Base-by-base conservation (phyloP, 768 basidiomycete species). In the Phylloporus sp. region DNA sequence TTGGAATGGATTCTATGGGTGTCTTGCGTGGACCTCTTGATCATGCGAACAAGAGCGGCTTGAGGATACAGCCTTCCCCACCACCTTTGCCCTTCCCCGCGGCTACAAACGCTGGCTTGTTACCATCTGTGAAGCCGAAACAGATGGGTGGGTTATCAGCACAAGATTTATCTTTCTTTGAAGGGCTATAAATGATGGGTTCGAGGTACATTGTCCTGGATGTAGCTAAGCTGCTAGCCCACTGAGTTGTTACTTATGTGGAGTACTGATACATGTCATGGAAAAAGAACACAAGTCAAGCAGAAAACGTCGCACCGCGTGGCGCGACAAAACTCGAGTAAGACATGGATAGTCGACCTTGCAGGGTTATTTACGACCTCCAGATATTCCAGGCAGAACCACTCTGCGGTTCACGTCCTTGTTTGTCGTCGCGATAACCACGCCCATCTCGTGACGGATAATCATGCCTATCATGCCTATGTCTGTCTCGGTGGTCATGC, bases 101-200 rank as follows among this genome's bases (percentile, higher is more conserved):
- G 29, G 49, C 38, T 15, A 41, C 62, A 6, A 51, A 59, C 29
- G 2, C 40, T 4, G 38, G 40, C n/a, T 20, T 47, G 32, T 50
- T 53, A 18, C 57, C 58, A 23, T 22, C 54, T 13, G 29, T 50
- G 23, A 56, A 65, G 43, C 55, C 66, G 40, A 63, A 43, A 48
- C 58, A 57, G 62, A 68, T 60, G n/a, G 81, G 82, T 12, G 86
- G 85, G 5, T 66, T 92, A 45, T 87, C 85, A 4, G 90, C 88
- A 3, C 87, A 90, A 69, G 91, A 92, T 76, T 66, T 92, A 46
- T 89, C 85, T 16, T 93, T 94, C 67, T 94, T 93, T 64, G 91
- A 93, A 69, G 86, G 88, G 31, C 61, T 86, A 28, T 88, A 66
- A 66, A 32, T 38, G 3, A 35, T n/a, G n/a, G n/a, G n/a, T 9